A percentile compares a stretch with the other conserved stretches of the same genome.
Conservation (phyloP, 306 rosid genomes). For the Vicia faba region DNA sequence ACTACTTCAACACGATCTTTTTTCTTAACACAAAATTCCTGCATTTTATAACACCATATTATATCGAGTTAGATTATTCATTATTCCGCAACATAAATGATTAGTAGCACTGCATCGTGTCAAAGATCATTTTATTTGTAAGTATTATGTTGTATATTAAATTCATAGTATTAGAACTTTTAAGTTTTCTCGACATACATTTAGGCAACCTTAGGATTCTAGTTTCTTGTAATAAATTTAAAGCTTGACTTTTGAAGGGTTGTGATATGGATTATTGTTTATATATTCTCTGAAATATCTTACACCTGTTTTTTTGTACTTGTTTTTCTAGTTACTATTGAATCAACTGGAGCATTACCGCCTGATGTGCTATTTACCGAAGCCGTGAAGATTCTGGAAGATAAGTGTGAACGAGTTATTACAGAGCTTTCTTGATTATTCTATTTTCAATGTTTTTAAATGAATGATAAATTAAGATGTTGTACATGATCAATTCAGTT, state of each 20-base stretch:
- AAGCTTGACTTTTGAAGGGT: background rate
- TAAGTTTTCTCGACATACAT: constrained; percentile 2
- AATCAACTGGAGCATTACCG: constrained; percentile 87
- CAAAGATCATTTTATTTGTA: constrained; percentile 92
- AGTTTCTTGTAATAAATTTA: too few species aligned
- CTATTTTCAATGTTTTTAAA: constrained; percentile 4
- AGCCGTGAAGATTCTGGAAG: constrained; percentile 94
- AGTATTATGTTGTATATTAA: constrained; percentile 44
- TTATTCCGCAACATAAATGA: too few species aligned
- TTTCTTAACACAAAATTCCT: constrained; percentile 72
- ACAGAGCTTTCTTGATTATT: constrained; percentile 63
- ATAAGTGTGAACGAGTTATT: constrained; percentile 88
- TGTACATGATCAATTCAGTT: constrained; percentile 26
- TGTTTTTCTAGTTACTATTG: constrained; percentile 62
- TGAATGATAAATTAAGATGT: constrained; percentile 13
- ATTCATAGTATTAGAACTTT: constrained; percentile 8
- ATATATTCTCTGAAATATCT: background rate
- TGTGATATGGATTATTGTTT: constrained; percentile 17
- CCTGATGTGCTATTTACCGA: constrained; percentile 82
- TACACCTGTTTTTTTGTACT: constrained; percentile 7
- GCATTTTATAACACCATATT: constrained; percentile 25
- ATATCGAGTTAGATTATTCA: too few species aligned
- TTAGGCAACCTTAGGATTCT: too few species aligned
- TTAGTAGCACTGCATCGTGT: constrained; percentile 69
- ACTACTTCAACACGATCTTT: constrained; percentile 64